Percentiles rank a stretch among this genome's conserved stretches.
phyloP scores from a whole-genome alignment of 2,329 filamentous ascomycete species.

The Alternaria incomplexa region DNA sequence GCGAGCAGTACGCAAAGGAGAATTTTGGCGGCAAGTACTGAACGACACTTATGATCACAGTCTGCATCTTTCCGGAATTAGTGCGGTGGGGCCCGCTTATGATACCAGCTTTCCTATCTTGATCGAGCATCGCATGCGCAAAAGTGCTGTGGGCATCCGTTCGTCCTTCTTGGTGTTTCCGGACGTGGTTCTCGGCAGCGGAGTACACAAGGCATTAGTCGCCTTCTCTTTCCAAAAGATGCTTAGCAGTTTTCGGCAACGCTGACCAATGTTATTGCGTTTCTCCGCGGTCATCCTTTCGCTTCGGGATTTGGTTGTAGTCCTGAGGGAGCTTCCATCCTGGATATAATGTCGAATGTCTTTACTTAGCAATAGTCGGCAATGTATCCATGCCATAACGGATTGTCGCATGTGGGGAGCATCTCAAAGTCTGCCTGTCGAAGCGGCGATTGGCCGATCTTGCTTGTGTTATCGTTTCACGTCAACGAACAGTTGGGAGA shows the following conservation, averaged over 20 bases:
- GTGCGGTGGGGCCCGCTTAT: slow-evolving; percentile 37
- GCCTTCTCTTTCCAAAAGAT: slow-evolving; percentile 26
- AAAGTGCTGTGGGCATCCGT: slow-evolving; percentile 35
- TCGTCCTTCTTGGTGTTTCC: slow-evolving; percentile 35
- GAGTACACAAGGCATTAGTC: slow-evolving; percentile 27
- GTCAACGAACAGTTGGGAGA: slow-evolving; percentile 22
- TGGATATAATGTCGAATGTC: slow-evolving; percentile 31
- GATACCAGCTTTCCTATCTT: slow-evolving; percentile 48
- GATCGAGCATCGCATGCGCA: slow-evolving; percentile 40
- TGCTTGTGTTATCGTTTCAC: slow-evolving; percentile 33
- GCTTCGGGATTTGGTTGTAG: slow-evolving; percentile 20
- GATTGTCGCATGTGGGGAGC: slow-evolving; percentile 23
- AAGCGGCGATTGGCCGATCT: slow-evolving; percentile 27
- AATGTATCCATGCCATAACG: slow-evolving; percentile 22
- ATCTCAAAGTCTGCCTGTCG: slow-evolving; percentile 16
- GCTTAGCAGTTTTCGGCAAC: slow-evolving; percentile 16
- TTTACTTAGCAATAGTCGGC: slow-evolving; percentile 27
- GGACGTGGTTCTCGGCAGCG: slow-evolving; percentile 32
- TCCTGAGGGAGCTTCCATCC: slow-evolving; percentile 15
- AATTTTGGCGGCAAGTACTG: slow-evolving; percentile 71
- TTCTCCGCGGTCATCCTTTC: slow-evolving; percentile 13
- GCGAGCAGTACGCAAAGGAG: slow-evolving; percentile 94
- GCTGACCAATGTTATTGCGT: slow-evolving; percentile 13
- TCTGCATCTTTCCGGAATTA: slow-evolving; percentile 44
- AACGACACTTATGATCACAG: slow-evolving; percentile 50